Conservation (phyloP, 225 moss, liverwort and hornwort genomes). For the Marchantia paleacea region DNA sequence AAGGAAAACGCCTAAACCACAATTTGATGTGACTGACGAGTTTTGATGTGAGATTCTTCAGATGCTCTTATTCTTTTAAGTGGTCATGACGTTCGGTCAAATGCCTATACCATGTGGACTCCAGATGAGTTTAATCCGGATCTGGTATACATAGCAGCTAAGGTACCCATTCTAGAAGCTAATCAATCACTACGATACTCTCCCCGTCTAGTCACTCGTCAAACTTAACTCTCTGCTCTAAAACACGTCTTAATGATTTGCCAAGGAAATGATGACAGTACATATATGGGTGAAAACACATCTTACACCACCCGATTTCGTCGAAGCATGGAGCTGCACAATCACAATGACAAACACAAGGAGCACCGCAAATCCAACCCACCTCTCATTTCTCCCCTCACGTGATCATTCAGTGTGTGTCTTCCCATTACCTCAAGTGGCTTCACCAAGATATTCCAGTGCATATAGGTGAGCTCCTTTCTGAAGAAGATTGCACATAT, state of each 20-base stretch:
- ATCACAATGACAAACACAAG: too few relatives aligned
- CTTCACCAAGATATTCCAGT: too few relatives aligned
- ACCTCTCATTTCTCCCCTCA: too few relatives aligned
- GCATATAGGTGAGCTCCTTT: too few relatives aligned
- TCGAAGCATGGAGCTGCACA: too few relatives aligned
- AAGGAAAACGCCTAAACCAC: not conserved
- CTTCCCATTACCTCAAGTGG: too few relatives aligned
- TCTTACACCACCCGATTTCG: too few relatives aligned
- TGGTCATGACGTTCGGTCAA: not conserved
- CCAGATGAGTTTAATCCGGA: not conserved
- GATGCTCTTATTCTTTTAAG: not conserved
- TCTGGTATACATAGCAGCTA: not conserved
- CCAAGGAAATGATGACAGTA: not conserved
- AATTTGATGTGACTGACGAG: not conserved
- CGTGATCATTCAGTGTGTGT: too few relatives aligned
- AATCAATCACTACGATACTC: slow-evolving; percentile 1
- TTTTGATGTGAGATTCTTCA: slow-evolving; percentile 6
- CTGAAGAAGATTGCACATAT: too few relatives aligned
- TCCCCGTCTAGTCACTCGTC: not conserved
- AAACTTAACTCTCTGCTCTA: not conserved
- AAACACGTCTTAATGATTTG: not conserved
- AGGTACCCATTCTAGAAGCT: slow-evolving; percentile 6
- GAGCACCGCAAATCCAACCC: too few relatives aligned
- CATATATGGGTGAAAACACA: not conserved
- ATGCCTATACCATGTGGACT: not conserved